Evolutionary conservation across 208 protist genomes (phyloP), one percentile per base, ranked within the genome.

Genomic region (Vickermania spadyakhi): DNA sequence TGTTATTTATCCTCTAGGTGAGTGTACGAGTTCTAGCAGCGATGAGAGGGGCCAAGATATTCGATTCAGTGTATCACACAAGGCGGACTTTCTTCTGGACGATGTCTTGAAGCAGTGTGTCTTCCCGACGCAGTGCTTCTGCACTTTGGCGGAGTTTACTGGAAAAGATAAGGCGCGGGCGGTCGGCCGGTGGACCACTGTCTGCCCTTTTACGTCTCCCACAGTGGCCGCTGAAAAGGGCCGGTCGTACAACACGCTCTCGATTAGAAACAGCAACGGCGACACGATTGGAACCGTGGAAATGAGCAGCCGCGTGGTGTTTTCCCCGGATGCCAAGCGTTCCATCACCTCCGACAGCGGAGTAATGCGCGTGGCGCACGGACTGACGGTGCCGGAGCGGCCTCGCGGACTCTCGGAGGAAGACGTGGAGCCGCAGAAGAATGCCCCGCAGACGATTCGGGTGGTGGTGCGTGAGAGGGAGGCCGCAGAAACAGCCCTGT

Each of bases 11-110:
- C 81, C 83, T 4, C 79, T 84, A 25, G 54, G 53, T 28, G 60
- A 23, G 54, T n/a, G n/a, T n/a, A 68, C 52, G 56, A 68, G 51
- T 21, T 30, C 65, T 2, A 60, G 52, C 23, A 60, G 53, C 18
- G n/a, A 22, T 13, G 29, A 28, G 27, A 51, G 54, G 22, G 60
- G 29, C 18, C 30, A 58, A 0, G 57, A 69, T 1, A 58, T 93
- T 1, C 55, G 73, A 2, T 93, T 83, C 72, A 89, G 84, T 62
- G 76, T 84, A 14, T 86, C 77, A 56, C 86, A 93, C 74, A 84
- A 78, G 59, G 86, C 86, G 0, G 86, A 89, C 31, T 93, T 93
- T 65, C 59, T 71, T 45, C 62, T 89, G 25, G 66, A 54, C 21
- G 62, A 65, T 11, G 70, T 67, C 11, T 71, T 88, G 28, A 52